phyloP scores from a whole-genome alignment of 176 grass and related monocot species.

The Thalia dealbata region DNA sequence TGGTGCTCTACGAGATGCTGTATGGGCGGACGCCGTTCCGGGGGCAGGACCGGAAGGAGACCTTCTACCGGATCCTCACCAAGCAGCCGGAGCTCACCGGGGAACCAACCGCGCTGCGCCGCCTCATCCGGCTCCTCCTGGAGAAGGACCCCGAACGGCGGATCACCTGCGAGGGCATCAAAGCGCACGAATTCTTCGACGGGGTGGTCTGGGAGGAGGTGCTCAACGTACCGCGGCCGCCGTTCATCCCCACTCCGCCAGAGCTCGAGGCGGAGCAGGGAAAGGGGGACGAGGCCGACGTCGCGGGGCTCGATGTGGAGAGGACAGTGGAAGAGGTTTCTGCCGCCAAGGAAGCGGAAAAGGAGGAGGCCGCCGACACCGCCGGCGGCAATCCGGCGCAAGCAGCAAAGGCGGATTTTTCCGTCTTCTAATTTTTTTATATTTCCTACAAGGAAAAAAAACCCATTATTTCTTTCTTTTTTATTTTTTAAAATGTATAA shows the following conservation, averaged over 20 bases:
- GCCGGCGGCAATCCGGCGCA: background rate
- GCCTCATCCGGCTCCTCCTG: conserved; percentile 62
- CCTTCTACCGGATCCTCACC: conserved; percentile 80
- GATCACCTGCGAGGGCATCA: conserved; percentile 46
- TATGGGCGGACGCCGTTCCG: conserved; percentile 93
- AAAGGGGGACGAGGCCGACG: background rate
- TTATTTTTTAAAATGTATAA: background rate
- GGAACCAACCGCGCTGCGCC: conserved; percentile 62
- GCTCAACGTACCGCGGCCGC: conserved; percentile 57
- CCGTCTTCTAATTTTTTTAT: background rate
- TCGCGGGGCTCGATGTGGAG: conserved; percentile 59
- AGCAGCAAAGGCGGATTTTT: background rate
- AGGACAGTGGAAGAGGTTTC: conserved; percentile 68
- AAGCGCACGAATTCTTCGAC: conserved; percentile 70
- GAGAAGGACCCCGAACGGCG: conserved; percentile 85
- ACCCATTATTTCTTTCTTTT: background rate
- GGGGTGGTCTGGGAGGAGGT: conserved; percentile 72
- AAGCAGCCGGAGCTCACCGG: conserved; percentile 83
- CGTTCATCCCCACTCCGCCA: conserved; percentile 40
- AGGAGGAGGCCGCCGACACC: conserved; percentile 9
- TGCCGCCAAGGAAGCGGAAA: conserved; percentile 17
- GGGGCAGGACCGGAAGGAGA: conserved; percentile 90
- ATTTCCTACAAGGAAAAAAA: background rate
- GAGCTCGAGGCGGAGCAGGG: conserved; percentile 9
- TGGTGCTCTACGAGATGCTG: conserved; percentile 96